Evolutionary conservation across 148 eudicot species (phyloP), one percentile per base, ranked within the genome.

Genomic region (Rhododendron ferrugineum): DNA sequence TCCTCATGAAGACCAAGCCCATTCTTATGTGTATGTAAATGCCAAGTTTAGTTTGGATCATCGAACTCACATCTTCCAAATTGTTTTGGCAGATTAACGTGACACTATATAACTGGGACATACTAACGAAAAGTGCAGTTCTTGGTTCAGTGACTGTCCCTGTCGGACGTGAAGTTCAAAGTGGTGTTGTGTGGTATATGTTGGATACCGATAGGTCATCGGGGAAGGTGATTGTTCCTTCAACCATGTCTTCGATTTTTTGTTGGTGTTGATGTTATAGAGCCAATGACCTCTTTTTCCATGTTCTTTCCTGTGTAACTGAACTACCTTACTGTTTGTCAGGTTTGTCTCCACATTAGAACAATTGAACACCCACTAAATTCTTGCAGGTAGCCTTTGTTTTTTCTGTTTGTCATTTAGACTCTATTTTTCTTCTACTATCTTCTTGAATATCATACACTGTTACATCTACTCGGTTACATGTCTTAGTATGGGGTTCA

Each of bases 41-140:
- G 15, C 30, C 34, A 78, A 28, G 7, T 66, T 5, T 52, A 72
- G 56, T 49, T 72, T 68, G 15, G 78, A 44, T 50, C 9, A 26
- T 79, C 42, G 8, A 42, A 50, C 82, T 86, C 54, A 73, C 85
- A 78, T 16, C 26, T 23, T 82, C 10, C 2, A 76, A 42, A 85
- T 82, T 77, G 58, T 84, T 36, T 85, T 70, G 90, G 87, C 98
- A 96, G 98, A 93, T 96, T 84, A 91, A 87, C 74, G 93, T 96
- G 85, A 92, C 99, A 46, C 91, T 96, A 62, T 93, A 94, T 93
- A 96, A 96, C 62, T 94, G 99, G 99, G 99, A 96, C 86, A 96
- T 96, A 87, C 87, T 96, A 60, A 90, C 93, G 92, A 95, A 95
- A 91, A 94, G 99, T 91, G 93, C 96, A 85, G 92, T 93, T 87